A percentile compares a stretch with the other conserved stretches of the same genome.
Evolutionary conservation across 805 yeast genomes (phyloP).

Genomic region (Candida morakotiae): DNA sequence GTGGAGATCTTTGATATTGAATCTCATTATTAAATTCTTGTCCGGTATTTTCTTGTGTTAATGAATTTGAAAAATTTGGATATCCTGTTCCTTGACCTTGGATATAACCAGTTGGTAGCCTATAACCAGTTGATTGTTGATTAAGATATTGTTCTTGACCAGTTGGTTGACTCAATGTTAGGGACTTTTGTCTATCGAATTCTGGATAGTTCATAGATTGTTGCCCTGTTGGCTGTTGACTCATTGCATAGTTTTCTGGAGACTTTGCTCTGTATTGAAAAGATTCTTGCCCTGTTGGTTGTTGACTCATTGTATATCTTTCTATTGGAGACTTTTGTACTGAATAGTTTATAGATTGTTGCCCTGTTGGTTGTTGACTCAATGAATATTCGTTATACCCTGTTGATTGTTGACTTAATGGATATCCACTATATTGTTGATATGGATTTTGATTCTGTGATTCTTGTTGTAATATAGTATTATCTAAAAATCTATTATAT

Average conservation of each 20-base stretch:
- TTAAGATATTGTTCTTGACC: no score
- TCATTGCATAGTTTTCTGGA: no score
- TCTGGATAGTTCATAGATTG: neutral
- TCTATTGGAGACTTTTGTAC: no score
- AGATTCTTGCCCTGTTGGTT: neutral
- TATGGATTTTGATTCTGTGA: neutral
- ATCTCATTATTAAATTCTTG: neutral
- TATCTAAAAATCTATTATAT: slow-evolving; percentile 73
- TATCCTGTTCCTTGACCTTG: slow-evolving; percentile 2
- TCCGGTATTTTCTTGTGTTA: neutral
- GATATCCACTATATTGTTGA: neutral
- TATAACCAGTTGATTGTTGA: neutral
- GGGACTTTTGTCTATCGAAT: no score
- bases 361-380: neutral
- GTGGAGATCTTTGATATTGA: slow-evolving; percentile 1
- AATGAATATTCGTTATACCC: neutral
- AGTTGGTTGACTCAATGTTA: no score
- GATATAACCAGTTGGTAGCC: neutral
- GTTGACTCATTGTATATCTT: neutral
- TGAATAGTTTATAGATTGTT: no score
- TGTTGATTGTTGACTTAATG: slow-evolving; percentile 1
- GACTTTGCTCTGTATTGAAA: no score
- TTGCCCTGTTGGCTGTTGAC: neutral
- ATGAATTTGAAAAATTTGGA: neutral
- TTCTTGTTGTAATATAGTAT: slow-evolving; percentile 2